phyloP scores from a whole-genome alignment of 768 basidiomycete species.

The Psilocybe subaeruginosa region DNA sequence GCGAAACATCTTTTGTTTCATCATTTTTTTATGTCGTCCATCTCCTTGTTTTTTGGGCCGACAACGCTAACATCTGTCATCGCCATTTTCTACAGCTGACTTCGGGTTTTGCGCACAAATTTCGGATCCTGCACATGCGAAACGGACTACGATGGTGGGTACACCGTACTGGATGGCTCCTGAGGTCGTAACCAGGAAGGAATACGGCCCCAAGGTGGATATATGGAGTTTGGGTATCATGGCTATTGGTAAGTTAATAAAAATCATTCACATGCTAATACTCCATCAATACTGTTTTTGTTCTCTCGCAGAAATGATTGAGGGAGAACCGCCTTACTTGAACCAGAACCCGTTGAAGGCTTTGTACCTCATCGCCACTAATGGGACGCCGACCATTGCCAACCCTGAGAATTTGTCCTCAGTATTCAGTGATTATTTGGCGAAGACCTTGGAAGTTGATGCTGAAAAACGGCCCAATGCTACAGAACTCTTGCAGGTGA shows the following conservation, averaged over 20 bases:
- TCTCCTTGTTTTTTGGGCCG: slow-evolving; percentile 9
- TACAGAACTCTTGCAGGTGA: slow-evolving; percentile 74
- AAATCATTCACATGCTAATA: background rate
- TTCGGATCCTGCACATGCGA: slow-evolving; percentile 84
- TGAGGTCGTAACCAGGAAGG: slow-evolving; percentile 96
- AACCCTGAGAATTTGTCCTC: slow-evolving; percentile 78
- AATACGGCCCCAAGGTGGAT: slow-evolving; percentile 98
- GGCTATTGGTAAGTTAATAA: slow-evolving; percentile 72
- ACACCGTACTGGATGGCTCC: slow-evolving; percentile 99
- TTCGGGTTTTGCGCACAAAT: slow-evolving; percentile 99
- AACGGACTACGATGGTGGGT: slow-evolving; percentile 97
- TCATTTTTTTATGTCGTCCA: background rate
- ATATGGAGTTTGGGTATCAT: slow-evolving; percentile 98
- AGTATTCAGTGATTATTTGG: slow-evolving; percentile 88
- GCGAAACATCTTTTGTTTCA: background rate
- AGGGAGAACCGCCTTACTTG: slow-evolving; percentile 95
- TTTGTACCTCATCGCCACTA: slow-evolving; percentile 96
- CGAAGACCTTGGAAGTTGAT: slow-evolving; percentile 90
- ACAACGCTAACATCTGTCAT: slow-evolving; percentile 5
- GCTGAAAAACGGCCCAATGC: slow-evolving; percentile 93
- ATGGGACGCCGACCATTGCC: slow-evolving; percentile 94
- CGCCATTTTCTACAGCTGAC: slow-evolving; percentile 62
- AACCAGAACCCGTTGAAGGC: slow-evolving; percentile 98
- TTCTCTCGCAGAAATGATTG: slow-evolving; percentile 83
- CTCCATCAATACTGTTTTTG: slow-evolving; percentile 3